Evolutionary conservation across 2,329 filamentous ascomycete genomes (phyloP), one percentile per base, ranked within the genome.

Genomic region (Ciborinia camelliae): DNA sequence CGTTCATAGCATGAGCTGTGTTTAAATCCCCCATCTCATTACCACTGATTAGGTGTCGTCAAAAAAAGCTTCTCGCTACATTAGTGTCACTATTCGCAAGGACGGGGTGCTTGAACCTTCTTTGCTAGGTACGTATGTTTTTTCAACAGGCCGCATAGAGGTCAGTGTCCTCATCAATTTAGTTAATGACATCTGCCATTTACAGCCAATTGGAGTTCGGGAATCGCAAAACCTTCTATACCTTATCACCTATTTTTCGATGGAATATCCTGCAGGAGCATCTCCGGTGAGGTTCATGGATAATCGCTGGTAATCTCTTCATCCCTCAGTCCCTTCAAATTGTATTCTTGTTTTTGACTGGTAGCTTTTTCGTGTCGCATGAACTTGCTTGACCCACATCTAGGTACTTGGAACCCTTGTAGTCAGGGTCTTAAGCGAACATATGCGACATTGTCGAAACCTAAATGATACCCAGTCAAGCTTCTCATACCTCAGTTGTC

Each of bases 371-470:
- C 28, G 18, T 60, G 55, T 68, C 62, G 69, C 69, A 72, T 69
- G 65, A 69, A 67, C 68, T 39, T 39, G 62, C 52, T 54, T 52
- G 62, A 52, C 61, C 67, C 63, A 58, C 62, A 48, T 54, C n/a
- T n/a, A n/a, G n/a, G n/a, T 64, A 65, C 47, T 66, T 57, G 47
- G 63, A 64, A n/a, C n/a, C 43, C 50, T 48, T 47, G 48, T 50
- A 53, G n/a, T 54, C 41, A 28, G 48, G 32, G 47, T 41, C 54
- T 28, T 71, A 71, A 73, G 73, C 73, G 73, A 74, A 62, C 23
- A 50, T 67, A 68, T 73, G 72, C 69, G 70, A 73, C 73, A 68
- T 67, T 65, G 64, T 65, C 73, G 73, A 73, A 74, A 74, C 72
- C 66, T 65, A 64, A 51, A 68, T 61, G 65, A 62, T 70, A 68